phyloP scores from a whole-genome alignment of 2,329 filamentous ascomycete species.

The Fusarium concolor region DNA sequence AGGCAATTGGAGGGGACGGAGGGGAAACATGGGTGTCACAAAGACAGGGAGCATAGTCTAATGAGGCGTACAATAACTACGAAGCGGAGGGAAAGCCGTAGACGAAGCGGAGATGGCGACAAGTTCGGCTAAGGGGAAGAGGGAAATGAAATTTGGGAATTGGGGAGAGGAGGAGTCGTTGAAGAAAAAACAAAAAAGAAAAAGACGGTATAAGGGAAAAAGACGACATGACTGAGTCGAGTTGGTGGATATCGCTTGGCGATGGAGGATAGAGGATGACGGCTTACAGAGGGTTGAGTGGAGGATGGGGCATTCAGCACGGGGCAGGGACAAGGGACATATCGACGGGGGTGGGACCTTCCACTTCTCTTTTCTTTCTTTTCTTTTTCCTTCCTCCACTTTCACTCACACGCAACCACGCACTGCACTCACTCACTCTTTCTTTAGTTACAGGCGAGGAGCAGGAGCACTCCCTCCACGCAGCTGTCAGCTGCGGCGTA shows the following conservation, averaged over 20 bases:
- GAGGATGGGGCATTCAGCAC: constrained; percentile 45
- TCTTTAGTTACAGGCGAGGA: no score
- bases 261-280: constrained; percentile 37
- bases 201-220: constrained; percentile 13
- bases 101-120: constrained; percentile 25
- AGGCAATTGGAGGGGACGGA: constrained; percentile 20
- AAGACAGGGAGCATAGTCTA: constrained; percentile 34
- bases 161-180: background rate
- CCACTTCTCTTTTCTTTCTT: constrained; percentile 34
- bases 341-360: constrained; percentile 32
- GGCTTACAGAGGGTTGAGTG: constrained; percentile 33
- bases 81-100: constrained; percentile 23
- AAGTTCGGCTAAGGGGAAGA: background rate
- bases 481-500: constrained; percentile 41
- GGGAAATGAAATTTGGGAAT: background rate
- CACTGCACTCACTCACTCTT: no score
- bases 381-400: constrained; percentile 32
- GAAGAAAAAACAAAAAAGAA: constrained; percentile 2
- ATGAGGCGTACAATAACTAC: constrained; percentile 22
- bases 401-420: background rate
- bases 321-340: constrained; percentile 44
- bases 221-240: constrained; percentile 7
- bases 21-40: constrained; percentile 36
- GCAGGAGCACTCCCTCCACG: constrained; percentile 3
- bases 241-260: constrained; percentile 16